Evolutionary conservation across 768 basidiomycete species (phyloP).

Genomic region (Phaeotremella skinneri): DNA sequence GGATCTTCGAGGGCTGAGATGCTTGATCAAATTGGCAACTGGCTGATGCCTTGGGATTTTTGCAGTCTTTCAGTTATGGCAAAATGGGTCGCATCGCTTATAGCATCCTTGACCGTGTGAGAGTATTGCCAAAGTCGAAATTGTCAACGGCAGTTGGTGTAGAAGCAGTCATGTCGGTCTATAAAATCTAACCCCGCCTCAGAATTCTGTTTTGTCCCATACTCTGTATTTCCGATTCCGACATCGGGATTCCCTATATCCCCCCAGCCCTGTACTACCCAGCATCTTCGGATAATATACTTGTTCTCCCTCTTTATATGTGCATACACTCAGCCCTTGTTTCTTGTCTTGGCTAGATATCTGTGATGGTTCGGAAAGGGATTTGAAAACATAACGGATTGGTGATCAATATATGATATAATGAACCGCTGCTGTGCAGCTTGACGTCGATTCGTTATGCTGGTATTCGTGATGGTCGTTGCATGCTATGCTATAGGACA

Average conservation of each 20-base stretch:
- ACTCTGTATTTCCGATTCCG: too few relatives aligned
- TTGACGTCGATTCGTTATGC: neutral
- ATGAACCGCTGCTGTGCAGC: neutral
- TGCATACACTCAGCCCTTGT: neutral
- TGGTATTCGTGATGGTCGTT: neutral
- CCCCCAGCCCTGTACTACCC: too few relatives aligned
- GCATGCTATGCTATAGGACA: constrained; percentile 4
- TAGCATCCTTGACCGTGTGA: constrained; percentile 34
- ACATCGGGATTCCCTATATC: too few relatives aligned
- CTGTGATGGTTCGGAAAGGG: neutral
- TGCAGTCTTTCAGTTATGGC: constrained; percentile 30
- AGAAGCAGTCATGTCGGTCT: too few relatives aligned
- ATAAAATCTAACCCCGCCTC: too few relatives aligned
- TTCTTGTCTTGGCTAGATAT: neutral
- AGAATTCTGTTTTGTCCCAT: neutral
- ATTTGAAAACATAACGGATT: neutral
- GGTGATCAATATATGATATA: neutral
- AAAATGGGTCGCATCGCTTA: constrained; percentile 36
- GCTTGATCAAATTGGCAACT: neutral
- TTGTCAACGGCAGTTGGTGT: neutral
- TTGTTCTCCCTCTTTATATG: too few relatives aligned
- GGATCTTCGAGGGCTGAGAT: neutral
- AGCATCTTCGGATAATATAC: too few relatives aligned
- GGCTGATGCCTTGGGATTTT: neutral
- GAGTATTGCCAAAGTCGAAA: neutral